Evolutionary conservation across 306 rosid species (phyloP), one percentile per base, ranked within the genome.

Genomic region (Biancaea sappan): DNA sequence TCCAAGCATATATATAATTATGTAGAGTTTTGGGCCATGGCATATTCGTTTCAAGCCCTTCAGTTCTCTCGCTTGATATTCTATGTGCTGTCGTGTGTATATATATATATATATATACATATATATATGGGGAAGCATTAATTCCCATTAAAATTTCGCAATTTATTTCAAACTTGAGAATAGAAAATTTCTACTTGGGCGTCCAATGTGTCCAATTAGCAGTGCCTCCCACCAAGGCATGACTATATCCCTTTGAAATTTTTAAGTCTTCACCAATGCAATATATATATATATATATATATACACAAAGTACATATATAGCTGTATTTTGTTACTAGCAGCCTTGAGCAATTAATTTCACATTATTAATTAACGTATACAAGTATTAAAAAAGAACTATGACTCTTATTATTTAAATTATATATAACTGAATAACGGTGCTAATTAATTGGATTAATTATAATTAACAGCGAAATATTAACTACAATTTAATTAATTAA

Each of bases 201-300:
- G 34, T 73, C 57, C 58, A n/a, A n/a, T n/a, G n/a, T n/a, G n/a
- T n/a, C n/a, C n/a, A n/a, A n/a, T n/a, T n/a, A n/a, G 47, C 25
- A 68, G 84, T 76, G 87, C 77, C 62, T 72, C 73, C 74, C 80
- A 79, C 73, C 72, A 66, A 69, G 47, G 41, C 59, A 43, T 78
- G 72, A 66, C 46, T 69, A 47, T 59, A 53, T 79, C 52, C 43
- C 80, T 84, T 77, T 73, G 69, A 73, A 68, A 80, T 58, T 64
- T 77, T 77, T 69, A 19, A 34, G 67, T 40, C 59, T 37, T 34
- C 59, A 61, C 7, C 34, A 31, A n/a, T n/a, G n/a, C 1, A 38
- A 4, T 8, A 35, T 35, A 35, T 35, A 35, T 35, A 35, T 48
- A n/a, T n/a, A n/a, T n/a, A n/a, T n/a, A n/a, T n/a, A n/a, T n/a